These are phyloP conservation scores for Capsella bursapastoris DNA, from an alignment of 345 rosid genomes.

Conservation along the genomic window DNA sequence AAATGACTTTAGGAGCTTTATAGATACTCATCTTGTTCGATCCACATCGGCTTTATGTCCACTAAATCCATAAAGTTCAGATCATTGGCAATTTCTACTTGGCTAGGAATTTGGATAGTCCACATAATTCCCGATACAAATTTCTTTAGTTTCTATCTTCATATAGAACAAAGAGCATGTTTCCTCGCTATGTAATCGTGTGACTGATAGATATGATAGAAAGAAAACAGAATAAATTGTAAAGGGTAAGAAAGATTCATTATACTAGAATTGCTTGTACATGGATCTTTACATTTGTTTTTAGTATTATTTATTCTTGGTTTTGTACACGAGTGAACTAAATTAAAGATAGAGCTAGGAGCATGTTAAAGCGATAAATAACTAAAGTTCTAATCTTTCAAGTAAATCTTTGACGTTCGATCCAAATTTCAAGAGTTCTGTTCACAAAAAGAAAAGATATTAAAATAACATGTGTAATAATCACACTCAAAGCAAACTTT, in stretches of 20 bases:
- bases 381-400: not conserved
- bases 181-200: not conserved
- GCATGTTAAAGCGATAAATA: not conserved
- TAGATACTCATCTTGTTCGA: not conserved
- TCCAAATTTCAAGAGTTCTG: not conserved
- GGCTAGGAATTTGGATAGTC: not conserved
- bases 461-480: not conserved
- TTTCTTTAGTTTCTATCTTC: too few relatives aligned
- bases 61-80: not conserved
- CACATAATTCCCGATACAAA: not conserved
- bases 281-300: not conserved
- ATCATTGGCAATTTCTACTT: not conserved
- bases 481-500: not conserved
- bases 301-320: not conserved
- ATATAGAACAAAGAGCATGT: not conserved
- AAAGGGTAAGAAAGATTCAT: too few relatives aligned
- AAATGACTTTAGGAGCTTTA: constrained; percentile 20
- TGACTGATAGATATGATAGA: not conserved
- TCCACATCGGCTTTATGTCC: constrained; percentile 2
- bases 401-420: not conserved
- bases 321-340: not conserved
- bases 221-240: not conserved
- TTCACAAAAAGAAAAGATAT: not conserved
- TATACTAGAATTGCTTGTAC: not conserved
- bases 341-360: too few relatives aligned